Percentiles rank a stretch among this genome's conserved stretches.
These are phyloP conservation scores for Lotus japonicus DNA, from an alignment of 306 rosid species.

Conservation along the genomic window DNA sequence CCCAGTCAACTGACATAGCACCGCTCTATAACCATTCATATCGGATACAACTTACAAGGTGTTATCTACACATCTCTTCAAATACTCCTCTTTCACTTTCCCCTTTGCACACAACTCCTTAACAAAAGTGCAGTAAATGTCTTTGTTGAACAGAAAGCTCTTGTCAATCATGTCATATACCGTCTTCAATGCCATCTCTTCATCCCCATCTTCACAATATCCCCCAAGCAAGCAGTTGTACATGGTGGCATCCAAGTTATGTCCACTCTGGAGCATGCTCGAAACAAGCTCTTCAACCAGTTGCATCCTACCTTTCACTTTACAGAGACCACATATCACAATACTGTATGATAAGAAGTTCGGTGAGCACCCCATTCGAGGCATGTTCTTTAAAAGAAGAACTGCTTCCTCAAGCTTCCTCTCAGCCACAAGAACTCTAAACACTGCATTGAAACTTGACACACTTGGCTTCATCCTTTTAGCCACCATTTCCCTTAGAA, in stretches of 20 bases:
- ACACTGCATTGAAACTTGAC: conserved; percentile 41
- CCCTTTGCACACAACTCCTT: conserved; percentile 25
- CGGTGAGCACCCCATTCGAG: conserved; percentile 40
- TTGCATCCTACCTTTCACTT: conserved; percentile 33
- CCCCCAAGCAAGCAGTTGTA: conserved; percentile 31
- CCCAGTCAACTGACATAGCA: conserved; percentile 10
- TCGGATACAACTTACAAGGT: conserved; percentile 12
- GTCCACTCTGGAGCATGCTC: conserved; percentile 41
- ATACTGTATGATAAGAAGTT: conserved; percentile 39
- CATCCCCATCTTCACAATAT: conserved; percentile 34
- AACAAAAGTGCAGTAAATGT: conserved; percentile 26
- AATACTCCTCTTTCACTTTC: conserved; percentile 26
- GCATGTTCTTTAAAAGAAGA: conserved; percentile 44
- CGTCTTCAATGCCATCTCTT: conserved; percentile 28
- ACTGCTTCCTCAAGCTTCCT: conserved; percentile 33
- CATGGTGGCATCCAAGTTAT: conserved; percentile 27
- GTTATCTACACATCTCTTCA: conserved; percentile 31
- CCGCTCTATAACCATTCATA: conserved; percentile 20
- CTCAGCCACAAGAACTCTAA: conserved; percentile 31
- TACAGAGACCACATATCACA: conserved; percentile 37
- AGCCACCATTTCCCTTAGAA: conserved; percentile 43
- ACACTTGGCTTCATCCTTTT: conserved; percentile 35
- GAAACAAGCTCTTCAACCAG: conserved; percentile 37
- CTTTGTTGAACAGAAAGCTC: conserved; percentile 28
- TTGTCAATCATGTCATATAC: conserved; percentile 27